These are phyloP conservation scores for Metahyphopichia silvanorum DNA, from an alignment of 805 yeast genomes.

Conservation along the genomic window DNA sequence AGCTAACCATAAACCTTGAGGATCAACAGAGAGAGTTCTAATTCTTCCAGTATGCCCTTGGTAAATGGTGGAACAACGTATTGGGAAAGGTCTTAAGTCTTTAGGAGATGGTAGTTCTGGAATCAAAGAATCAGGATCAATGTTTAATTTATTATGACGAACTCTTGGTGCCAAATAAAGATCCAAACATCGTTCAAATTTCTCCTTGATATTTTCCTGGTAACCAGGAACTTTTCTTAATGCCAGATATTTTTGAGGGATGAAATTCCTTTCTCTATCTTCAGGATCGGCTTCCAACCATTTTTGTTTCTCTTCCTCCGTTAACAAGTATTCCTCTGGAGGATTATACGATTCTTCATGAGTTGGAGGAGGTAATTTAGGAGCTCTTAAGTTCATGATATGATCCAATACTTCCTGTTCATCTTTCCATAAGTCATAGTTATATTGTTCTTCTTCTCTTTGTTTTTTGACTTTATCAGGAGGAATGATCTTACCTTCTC, in stretches of 20 bases:
- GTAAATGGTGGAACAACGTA: conserved; percentile 77
- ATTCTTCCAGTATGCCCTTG: conserved; percentile 82
- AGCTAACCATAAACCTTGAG: conserved; percentile 91
- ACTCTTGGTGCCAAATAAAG: conserved; percentile 95
- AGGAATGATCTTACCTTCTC: conserved; percentile 91
- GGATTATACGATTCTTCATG: conserved; percentile 97
- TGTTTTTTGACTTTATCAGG: conserved; percentile 55
- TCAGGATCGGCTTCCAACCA: conserved; percentile 70
- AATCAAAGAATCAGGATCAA: conserved; percentile 92
- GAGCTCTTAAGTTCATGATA: conserved; percentile 90
- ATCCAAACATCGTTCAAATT: conserved; percentile 92
- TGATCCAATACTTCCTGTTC: conserved; percentile 61
- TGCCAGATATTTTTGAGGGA: conserved; percentile 79
- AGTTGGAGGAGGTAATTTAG: conserved; percentile 93
- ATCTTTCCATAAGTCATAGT: conserved; percentile 81
- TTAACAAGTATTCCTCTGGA: conserved; percentile 87
- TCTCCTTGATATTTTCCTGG: conserved; percentile 77
- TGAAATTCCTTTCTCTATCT: conserved; percentile 73
- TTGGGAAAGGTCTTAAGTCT: conserved; percentile 96
- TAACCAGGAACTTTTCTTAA: conserved; percentile 94
- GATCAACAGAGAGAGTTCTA: conserved; percentile 80
- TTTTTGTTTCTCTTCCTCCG: conserved; percentile 69
- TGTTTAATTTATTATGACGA: conserved; percentile 82
- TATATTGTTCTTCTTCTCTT: conserved; percentile 46
- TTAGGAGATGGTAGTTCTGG: conserved; percentile 97